Base-by-base conservation (phyloP, 306 rosid species). In the Trichosanthes truncata region DNA sequence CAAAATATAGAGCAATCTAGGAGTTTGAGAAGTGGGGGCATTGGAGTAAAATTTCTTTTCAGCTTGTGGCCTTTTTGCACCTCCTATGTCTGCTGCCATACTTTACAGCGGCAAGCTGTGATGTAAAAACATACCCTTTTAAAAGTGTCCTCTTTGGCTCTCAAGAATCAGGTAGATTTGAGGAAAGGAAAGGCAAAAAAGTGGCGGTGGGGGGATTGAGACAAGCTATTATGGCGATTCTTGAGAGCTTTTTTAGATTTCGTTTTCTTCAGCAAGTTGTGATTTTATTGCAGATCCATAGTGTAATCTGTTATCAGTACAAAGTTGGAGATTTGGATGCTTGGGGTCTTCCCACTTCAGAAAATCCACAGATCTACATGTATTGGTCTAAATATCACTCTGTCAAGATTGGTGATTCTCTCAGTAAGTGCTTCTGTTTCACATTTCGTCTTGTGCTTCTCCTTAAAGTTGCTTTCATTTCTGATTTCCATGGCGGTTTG, bases 281-380 rank as follows among this genome's bases (percentile, higher is more conserved):
- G 5, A 17, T 79, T 11, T 57, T 87, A 48, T 3, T 89, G 72
- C 89, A 85, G 80, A 82, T 88, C 83, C 71, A 49, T 17, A 26
- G 68, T 77, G 96, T 90, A 2, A n/a, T 80, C 4, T 85, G 87
- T 84, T 89, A 51, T 46, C 89, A 87, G 45, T 88, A 89, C 92
- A 91, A 91, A 84, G 99, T 95, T 78, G 99, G 99, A 88, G 99
- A 95, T 86, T 88, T 95, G 79, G 89, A 87, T 82, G 48, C 91
- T 66, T 95, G 98, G 99, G 97, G 92, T 4, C 51, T 89, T 33
- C 99, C 99, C 82, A 73, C 92, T 66, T 84, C 96, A 59, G 52
- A 87, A 79, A 89, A 91, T 26, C 87, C 97, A n/a, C 79, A 84
- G 68, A 77, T 91, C 85, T 95, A 93, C 77, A 36, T 88, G 81